phyloP scores from a whole-genome alignment of 352 stramenopile species.

The Globisporangium solare region DNA sequence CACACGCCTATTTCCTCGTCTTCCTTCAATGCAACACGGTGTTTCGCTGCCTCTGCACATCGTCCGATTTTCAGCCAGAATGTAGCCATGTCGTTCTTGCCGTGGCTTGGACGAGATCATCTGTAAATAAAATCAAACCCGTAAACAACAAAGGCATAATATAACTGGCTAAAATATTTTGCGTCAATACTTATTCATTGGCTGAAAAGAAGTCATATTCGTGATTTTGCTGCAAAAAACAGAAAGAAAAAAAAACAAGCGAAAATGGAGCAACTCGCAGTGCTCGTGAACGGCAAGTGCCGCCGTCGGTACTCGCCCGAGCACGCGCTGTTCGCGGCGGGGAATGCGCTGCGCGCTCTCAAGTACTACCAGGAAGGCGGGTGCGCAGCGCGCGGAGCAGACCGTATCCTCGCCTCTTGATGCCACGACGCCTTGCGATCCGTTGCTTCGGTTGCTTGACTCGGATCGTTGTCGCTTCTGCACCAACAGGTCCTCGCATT shows the following conservation, averaged over 20 bases:
- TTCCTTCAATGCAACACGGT: too few relatives aligned
- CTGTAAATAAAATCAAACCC: too few relatives aligned
- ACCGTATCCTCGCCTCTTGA: too few relatives aligned
- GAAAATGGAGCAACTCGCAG: constrained; percentile 26
- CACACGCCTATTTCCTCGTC: too few relatives aligned
- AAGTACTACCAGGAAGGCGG: constrained; percentile 42
- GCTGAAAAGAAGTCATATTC: constrained; percentile 5
- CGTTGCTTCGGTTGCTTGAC: background rate
- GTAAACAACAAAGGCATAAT: too few relatives aligned
- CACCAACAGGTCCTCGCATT: background rate
- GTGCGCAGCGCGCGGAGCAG: constrained; percentile 7
- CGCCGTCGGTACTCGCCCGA: constrained; percentile 46
- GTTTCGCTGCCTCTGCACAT: too few relatives aligned
- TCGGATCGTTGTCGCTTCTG: background rate
- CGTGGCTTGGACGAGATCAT: too few relatives aligned
- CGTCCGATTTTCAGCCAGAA: too few relatives aligned
- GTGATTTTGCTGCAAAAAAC: background rate
- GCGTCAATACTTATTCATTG: too few relatives aligned
- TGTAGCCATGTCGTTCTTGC: too few relatives aligned
- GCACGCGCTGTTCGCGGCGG: constrained; percentile 38
- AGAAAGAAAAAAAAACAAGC: background rate
- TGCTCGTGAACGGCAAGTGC: constrained; percentile 41
- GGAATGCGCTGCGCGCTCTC: constrained; percentile 31
- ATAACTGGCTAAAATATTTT: too few relatives aligned
- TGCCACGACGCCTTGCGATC: too few relatives aligned